Evolutionary conservation across 2,329 filamentous ascomycete genomes (phyloP), one percentile per base, ranked within the genome.

Genomic region (Ramularia endophylla): DNA sequence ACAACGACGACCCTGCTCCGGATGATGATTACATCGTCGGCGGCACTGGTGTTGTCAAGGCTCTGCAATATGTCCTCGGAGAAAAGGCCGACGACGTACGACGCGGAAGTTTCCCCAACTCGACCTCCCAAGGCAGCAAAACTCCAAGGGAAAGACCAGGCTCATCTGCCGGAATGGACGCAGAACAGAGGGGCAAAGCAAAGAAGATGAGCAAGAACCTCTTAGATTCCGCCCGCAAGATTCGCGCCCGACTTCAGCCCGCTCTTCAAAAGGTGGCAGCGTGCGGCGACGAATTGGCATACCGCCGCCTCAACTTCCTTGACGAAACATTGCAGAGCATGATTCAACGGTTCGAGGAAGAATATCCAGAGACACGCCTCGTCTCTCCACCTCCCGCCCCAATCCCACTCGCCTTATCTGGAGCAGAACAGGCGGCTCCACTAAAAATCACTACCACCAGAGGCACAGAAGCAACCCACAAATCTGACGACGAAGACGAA

Each of bases 11-110:
- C 2, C 72, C 81, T 8, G 83, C 87, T 5, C 85, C 88, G 0
- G 87, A 95, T 51, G 85, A 94, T 44, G 87, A 95, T 62, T 97
- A 97, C 64, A 88, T 97, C 32, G 92, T 97, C 56, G 89, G 90
- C 15, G 90, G 90, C 12, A 95, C 88, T 1, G 92, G 90, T 18
- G 87, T 98, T 2, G 90, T 94, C 36, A 95, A 95, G 66, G 92
- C 92, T 4, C 72, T 98, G 33, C 82, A 87, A 40, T 94, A 94
- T 56, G 95, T 89, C 57, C 71, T 98, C 36, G 83, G 87, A 54
- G 94, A 94, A 59, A 80, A 85, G 45, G 81, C 83, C 40, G 77
- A 57, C 20, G 61, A 64, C 27, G 38, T 58, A 13, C 48, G 57
- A 7, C 53, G 60, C 11, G 51, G 44, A 16, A 57, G 83, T 47